Conservation (phyloP, 257 asterid species). For the Penstemon newberryi region DNA sequence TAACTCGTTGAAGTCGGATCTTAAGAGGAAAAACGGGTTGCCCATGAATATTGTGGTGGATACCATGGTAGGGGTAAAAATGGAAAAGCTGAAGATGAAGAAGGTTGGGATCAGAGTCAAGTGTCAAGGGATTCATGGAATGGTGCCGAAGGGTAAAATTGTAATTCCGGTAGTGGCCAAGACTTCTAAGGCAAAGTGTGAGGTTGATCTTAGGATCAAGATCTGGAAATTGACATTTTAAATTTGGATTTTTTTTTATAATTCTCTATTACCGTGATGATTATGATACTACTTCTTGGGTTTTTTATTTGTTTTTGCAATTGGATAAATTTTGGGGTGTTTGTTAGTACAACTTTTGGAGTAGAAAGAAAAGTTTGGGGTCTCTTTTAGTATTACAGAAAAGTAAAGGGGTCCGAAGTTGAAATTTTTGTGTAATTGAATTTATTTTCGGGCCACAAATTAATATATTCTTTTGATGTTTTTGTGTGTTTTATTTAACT, state of each 20-base stretch:
- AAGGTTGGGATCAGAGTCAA: slow-evolving; percentile 73
- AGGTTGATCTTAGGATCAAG: slow-evolving; percentile 87
- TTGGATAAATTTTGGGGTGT: slow-evolving; percentile 19
- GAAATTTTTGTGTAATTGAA: background rate
- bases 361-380: slow-evolving; percentile 13
- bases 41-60: slow-evolving; percentile 66
- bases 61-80: slow-evolving; percentile 56
- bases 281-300: slow-evolving; percentile 17
- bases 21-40: slow-evolving; percentile 58
- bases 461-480: background rate
- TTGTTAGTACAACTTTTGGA: slow-evolving; percentile 8
- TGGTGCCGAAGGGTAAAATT: slow-evolving; percentile 59
- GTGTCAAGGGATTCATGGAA: slow-evolving; percentile 69
- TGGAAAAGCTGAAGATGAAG: slow-evolving; percentile 66
- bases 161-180: slow-evolving; percentile 49
- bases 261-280: slow-evolving; percentile 5
- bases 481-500: background rate
- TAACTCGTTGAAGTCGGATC: slow-evolving; percentile 51
- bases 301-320: slow-evolving; percentile 14
- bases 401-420: slow-evolving; percentile 3
- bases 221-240: slow-evolving; percentile 78
- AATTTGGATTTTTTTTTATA: background rate
- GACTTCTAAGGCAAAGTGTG: slow-evolving; percentile 52
- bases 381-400: slow-evolving; percentile 13
- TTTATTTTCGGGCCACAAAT: slow-evolving; percentile 1